Conservation (phyloP, 139 green algal species). For the Picochlorum sp. region DNA sequence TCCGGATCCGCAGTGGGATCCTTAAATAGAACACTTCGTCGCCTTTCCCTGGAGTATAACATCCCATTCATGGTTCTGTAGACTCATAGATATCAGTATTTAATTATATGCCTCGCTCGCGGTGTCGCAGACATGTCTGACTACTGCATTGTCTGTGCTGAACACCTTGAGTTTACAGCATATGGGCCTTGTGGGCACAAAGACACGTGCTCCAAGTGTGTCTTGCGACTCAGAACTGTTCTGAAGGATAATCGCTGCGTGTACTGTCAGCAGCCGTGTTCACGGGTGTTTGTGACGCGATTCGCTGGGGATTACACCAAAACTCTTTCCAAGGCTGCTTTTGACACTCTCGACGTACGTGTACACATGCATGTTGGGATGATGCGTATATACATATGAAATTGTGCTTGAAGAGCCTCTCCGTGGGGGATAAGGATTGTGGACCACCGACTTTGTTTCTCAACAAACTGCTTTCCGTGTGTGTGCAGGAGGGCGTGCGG, state of each 20-base stretch:
- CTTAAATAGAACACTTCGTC: too few relatives aligned
- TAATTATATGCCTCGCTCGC: too few relatives aligned
- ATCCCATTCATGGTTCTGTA: too few relatives aligned
- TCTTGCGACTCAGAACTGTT: constrained; percentile 70
- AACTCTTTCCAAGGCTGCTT: constrained; percentile 42
- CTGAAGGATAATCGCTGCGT: constrained; percentile 76
- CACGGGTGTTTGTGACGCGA: constrained; percentile 61
- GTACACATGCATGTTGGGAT: too few relatives aligned
- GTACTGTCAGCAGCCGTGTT: constrained; percentile 62
- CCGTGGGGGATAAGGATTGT: too few relatives aligned
- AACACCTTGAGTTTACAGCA: constrained; percentile 69
- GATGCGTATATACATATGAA: too few relatives aligned
- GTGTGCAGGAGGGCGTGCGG: constrained; percentile 27
- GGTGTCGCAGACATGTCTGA: constrained; percentile 11
- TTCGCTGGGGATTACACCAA: constrained; percentile 67
- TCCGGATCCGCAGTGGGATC: too few relatives aligned
- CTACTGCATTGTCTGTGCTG: constrained; percentile 78
- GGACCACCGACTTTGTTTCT: too few relatives aligned
- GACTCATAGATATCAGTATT: too few relatives aligned
- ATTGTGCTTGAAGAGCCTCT: too few relatives aligned
- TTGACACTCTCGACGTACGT: constrained; percentile 33
- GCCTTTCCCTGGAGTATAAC: too few relatives aligned
- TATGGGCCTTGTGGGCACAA: constrained; percentile 79
- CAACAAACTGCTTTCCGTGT: too few relatives aligned
- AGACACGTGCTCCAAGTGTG: constrained; percentile 77